Base-by-base conservation (phyloP, 2,329 filamentous ascomycete genomes). In the Canariomyces notabilis region DNA sequence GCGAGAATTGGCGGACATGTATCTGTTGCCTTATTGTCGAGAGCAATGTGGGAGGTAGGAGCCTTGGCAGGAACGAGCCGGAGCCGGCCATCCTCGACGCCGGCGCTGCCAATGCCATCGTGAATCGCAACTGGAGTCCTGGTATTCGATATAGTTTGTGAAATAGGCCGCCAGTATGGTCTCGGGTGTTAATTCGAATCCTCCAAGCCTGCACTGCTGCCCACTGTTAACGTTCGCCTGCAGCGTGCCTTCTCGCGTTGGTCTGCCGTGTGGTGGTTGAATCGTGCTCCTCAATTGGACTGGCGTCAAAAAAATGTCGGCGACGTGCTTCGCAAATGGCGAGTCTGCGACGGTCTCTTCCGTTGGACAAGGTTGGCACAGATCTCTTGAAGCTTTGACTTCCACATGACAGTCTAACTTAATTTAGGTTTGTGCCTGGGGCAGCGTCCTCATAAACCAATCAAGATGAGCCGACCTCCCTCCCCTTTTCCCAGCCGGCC, bases 401-500 rank as follows among this genome's bases (percentile, higher is more conserved):
- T 44, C 38, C 43, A 21, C 49, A 50, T 46, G 48, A 48, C 12
- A 38, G n/a, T 38, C 49, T 54, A 55, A 43, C 57, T 54, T 16
- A 32, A 56, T 52, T 19, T 9, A 37, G 48, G 18, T 21, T 9
- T 18, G 49, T 56, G 47, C 56, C 52, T 59, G 58, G 49, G 52
- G 55, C 54, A 54, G 44, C 29, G 48, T 48, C 34, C 44, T 44
- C 42, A 48, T 36, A 42, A 31, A 46, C 57, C 58, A 60, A 60
- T 60, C 56, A 60, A 41, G 36, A 46, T 45, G 42, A 47, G 50
- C 48, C 50, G 43, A 44, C 54, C 45, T 52, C 57, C 56, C 56
- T 61, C 57, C 62, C 61, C 62, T 60, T 69, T 67, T 67, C 69
- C 69, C 70, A 65, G 50, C 50, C 49, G 49, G 50, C 48, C 40